These are phyloP conservation scores for Aspergillus luchuensis DNA, from an alignment of 2,329 filamentous ascomycete species.

Conservation along the genomic window DNA sequence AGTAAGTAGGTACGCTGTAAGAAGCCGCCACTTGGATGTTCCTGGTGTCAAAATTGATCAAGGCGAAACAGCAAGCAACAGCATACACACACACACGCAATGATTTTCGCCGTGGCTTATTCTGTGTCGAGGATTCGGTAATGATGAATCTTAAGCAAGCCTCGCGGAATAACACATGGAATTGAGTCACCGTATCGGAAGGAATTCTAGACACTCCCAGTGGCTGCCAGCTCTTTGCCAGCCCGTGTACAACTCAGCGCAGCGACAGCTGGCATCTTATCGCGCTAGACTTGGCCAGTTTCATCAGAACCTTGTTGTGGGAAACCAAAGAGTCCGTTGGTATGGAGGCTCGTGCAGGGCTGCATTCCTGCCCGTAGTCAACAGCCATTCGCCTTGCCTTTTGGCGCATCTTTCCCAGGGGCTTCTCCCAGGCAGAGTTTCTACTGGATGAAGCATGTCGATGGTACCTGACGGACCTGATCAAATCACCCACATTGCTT, in stretches of 20 bases:
- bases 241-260: not conserved
- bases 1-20: not conserved
- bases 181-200: not conserved
- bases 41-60: too few species aligned
- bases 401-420: not conserved
- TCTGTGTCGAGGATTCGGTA: not conserved
- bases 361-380: not conserved
- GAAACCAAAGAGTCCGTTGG: not conserved
- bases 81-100: not conserved
- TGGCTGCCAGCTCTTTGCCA: not conserved
- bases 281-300: not conserved
- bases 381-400: not conserved
- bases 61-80: too few species aligned
- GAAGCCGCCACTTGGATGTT: not conserved
- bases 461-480: not conserved
- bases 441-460: not conserved
- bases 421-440: not conserved
- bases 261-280: constrained; percentile 2
- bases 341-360: not conserved
- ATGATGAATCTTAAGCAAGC: not conserved
- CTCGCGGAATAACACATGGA: not conserved
- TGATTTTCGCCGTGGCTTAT: not conserved
- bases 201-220: not conserved
- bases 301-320: not conserved
- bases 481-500: not conserved